Evolutionary conservation across 352 stramenopile genomes (phyloP), one percentile per base, ranked within the genome.

Genomic region (Phytophthora pisi): DNA sequence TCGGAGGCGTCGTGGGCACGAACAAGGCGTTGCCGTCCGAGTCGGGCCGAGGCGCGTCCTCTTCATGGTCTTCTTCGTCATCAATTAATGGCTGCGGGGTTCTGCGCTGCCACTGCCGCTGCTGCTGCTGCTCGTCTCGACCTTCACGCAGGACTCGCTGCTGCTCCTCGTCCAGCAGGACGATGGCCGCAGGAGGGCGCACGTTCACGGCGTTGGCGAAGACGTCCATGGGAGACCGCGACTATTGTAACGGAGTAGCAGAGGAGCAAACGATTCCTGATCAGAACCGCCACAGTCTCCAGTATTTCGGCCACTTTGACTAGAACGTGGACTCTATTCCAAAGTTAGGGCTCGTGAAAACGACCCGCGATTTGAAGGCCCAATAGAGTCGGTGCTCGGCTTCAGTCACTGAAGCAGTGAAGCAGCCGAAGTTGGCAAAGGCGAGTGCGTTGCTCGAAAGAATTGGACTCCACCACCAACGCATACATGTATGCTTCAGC

Each of bases 111-210:
- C 26, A 1, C 26, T 30, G 26, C 20, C 1, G 20, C 20, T 20
- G 20, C 20, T 20, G 36, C 49, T 51, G 36, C 6, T 40, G 16
- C 20, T 20, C 42, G 11, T 20, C 23, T 34, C 11, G 56, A 24
- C 45, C 50, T 49, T 64, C 64, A 45, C 68, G 74, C n/a, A 91
- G 63, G 58, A 63, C 56, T 23, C 70, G 79, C 72, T 87, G 77
- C 75, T 88, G 77, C 26, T 91, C 72, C 18, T 89, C 79, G 31
- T 91, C 79, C 20, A 89, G 70, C 11, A 89, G 55, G 23, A 88
- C 49, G 60, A 91, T 56, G 16, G 69, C 30, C 18, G 57, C 38
- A 6, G 49, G 49, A 6, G 61, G 61, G 0, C 59, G 65, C 24
- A 42, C 30, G 26, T 55, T 52, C 5, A 67, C n/a, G 10, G 64